Evolutionary conservation across 1,284 basidiomycete genomes (phyloP), one percentile per base, ranked within the genome.

Genomic region (Mycosarcoma maydis): DNA sequence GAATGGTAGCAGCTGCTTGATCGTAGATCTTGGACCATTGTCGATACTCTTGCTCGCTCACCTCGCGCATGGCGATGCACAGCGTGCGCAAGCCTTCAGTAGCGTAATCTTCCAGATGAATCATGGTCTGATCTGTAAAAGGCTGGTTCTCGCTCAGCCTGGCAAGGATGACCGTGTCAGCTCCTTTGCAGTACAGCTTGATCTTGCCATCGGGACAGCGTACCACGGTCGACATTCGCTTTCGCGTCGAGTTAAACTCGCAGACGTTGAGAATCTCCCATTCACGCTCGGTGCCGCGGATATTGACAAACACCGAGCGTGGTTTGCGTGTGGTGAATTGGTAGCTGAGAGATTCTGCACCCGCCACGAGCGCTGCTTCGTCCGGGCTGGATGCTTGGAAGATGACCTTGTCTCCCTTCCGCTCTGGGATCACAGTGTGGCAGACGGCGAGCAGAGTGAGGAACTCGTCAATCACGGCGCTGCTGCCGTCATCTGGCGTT

Each of bases 321-420:
- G 95, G 95, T 82, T 98, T 98, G 43, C 96, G 90, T 4, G 87
- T 94, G 76, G 92, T 92, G 82, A 99, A 99, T 65, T 90, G 90
- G 82, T 94, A 98, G 0, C 93, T 94, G 57, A 98, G 84, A 37
- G 91, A 77, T 81, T 98, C 94, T 1, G 96, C 96, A 13, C 96
- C 96, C 2, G 91, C 88, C 0, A 99, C 96, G 29, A 98, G 85
- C 1, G 96, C 96, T 0, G 94, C 96, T 83, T 99, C 96, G 78
- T 98, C 96, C 0, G 96, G 96, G 84, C 93, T 96, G 66, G 92
- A 95, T 0, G 96, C 96, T 83, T 99, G 96, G 81, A 91, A 99
- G 20, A 89, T 86, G 75, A 84, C 80, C 44, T 80, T 80, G 32
- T 84, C 86, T 13, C 84, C 86, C 51, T 92, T 89, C 73, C 88